Conservation (phyloP, 148 eudicot genomes). For the Selenicereus undatus region DNA sequence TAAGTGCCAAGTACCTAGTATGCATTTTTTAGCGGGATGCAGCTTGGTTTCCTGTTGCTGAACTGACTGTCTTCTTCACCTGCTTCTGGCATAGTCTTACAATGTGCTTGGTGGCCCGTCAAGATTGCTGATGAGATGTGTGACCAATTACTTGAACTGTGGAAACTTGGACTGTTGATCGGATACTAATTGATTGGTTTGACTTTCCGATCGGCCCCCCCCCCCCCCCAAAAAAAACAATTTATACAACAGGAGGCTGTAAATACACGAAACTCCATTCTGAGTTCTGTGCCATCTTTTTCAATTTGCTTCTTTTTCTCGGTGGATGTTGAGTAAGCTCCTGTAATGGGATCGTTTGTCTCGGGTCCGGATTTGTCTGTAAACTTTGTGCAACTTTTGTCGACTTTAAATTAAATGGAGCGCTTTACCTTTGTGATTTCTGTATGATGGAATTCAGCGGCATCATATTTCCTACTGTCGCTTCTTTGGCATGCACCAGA, state of each 20-base stretch:
- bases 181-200: not conserved
- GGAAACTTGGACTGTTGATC: not conserved
- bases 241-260: not conserved
- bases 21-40: not conserved
- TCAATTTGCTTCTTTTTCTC: not conserved
- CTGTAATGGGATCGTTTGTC: no score
- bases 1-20: no score
- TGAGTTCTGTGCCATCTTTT: not conserved
- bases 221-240: no score
- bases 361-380: no score
- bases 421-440: no score
- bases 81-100: not conserved
- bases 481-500: no score
- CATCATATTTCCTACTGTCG: no score
- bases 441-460: no score
- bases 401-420: no score
- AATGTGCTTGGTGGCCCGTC: not conserved
- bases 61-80: not conserved
- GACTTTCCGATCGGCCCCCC: not conserved
- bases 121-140: conserved; percentile 4
- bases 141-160: not conserved
- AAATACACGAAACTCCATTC: not conserved
- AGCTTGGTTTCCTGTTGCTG: no score
- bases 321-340: no score
- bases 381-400: no score